phyloP scores from a whole-genome alignment of 2,329 filamentous ascomycete genomes.

The Diaporthe vexans region DNA sequence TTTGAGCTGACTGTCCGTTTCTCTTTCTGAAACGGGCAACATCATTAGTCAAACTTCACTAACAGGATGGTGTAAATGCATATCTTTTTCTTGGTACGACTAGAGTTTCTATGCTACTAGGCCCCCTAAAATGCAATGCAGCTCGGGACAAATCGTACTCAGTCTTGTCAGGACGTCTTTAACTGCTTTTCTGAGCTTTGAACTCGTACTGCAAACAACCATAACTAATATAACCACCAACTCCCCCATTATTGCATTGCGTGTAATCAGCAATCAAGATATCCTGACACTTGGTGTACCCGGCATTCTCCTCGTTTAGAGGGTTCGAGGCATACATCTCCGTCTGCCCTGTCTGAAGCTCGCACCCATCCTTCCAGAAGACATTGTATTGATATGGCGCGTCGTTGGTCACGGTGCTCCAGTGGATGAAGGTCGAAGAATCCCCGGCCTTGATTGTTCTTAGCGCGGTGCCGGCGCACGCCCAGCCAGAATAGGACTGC shows the following conservation, averaged over 20 bases:
- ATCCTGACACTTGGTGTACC: constrained; percentile 9
- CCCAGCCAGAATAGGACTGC: not conserved
- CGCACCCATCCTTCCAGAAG: constrained; percentile 21
- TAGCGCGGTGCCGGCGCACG: constrained; percentile 6
- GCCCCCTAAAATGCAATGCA: not conserved
- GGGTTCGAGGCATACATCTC: constrained; percentile 14
- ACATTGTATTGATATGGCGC: constrained; percentile 17
- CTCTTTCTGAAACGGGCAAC: constrained; percentile 7
- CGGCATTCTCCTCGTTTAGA: not conserved
- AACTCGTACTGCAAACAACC: constrained; percentile 21
- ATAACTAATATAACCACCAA: constrained; percentile 8
- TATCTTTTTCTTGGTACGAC: not conserved
- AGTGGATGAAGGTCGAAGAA: constrained; percentile 4
- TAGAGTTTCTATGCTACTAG: constrained; percentile 13
- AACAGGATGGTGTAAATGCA: constrained; percentile 10
- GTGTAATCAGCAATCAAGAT: constrained; percentile 15
- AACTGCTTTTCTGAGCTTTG: constrained; percentile 15
- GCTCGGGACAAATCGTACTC: not conserved
- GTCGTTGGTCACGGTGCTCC: constrained; percentile 10
- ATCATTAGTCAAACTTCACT: not conserved
- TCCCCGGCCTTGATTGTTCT: constrained; percentile 16
- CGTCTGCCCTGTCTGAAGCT: constrained; percentile 6
- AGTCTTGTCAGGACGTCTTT: constrained; percentile 8
- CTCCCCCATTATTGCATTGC: constrained; percentile 15
- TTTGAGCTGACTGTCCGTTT: not conserved